A percentile compares a stretch with the other conserved stretches of the same genome.
phyloP scores from a whole-genome alignment of 1,139 yeast species.

The Taphrina confusa region DNA sequence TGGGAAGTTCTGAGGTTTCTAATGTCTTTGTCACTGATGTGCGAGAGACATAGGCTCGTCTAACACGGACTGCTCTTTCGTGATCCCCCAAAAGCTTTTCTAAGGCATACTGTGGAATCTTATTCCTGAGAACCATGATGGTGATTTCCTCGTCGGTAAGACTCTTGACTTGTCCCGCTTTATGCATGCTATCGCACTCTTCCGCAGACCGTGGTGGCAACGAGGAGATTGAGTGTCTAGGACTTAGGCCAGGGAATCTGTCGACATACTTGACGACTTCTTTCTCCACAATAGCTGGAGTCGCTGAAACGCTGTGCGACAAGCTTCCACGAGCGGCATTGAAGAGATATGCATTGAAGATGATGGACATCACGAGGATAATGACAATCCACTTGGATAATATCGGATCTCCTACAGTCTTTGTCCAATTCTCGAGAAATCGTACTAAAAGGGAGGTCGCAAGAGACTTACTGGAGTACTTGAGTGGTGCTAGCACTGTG shows the following conservation, averaged over 20 bases:
- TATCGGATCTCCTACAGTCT: slow-evolving; percentile 77
- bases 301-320: slow-evolving; percentile 39
- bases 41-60: slow-evolving; percentile 86
- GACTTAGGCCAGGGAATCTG: slow-evolving; percentile 31
- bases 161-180: slow-evolving; percentile 69
- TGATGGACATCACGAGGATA: slow-evolving; percentile 71
- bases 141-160: slow-evolving; percentile 74
- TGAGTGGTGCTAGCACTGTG: slow-evolving; percentile 65
- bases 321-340: slow-evolving; percentile 45
- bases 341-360: slow-evolving; percentile 78
- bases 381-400: slow-evolving; percentile 76
- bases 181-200: slow-evolving; percentile 62
- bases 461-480: slow-evolving; percentile 68
- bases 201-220: slow-evolving; percentile 52
- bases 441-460: slow-evolving; percentile 65
- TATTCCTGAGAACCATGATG: slow-evolving; percentile 69
- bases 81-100: slow-evolving; percentile 88
- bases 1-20: slow-evolving; percentile 72
- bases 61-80: slow-evolving; percentile 86
- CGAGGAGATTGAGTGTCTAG: slow-evolving; percentile 2
- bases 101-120: slow-evolving; percentile 86
- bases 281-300: slow-evolving; percentile 47
- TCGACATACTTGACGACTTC: slow-evolving; percentile 41
- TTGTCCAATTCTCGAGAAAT: slow-evolving; percentile 60
- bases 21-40: slow-evolving; percentile 80